These are phyloP conservation scores for Leptographium radiaticola DNA, from an alignment of 2,329 filamentous ascomycete genomes.

Conservation along the genomic window DNA sequence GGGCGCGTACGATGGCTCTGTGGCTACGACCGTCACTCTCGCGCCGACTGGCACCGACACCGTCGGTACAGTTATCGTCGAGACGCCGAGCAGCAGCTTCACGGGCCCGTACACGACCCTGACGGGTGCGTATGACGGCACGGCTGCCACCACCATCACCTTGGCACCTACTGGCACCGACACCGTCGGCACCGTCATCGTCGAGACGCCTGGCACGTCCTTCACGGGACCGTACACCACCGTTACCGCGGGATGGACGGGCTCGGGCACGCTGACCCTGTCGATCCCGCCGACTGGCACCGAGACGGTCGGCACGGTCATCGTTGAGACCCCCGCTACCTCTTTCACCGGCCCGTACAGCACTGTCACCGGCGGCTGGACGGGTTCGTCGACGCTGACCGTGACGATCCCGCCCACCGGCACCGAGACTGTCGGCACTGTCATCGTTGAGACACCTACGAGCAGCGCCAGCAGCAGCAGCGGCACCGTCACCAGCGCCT, in stretches of 20 bases:
- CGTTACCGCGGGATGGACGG: background rate
- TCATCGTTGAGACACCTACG: conserved; percentile 7
- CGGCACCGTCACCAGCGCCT: background rate
- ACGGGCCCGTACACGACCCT: conserved; percentile 2
- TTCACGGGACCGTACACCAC: conserved; percentile 1
- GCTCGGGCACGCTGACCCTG: conserved; percentile 6
- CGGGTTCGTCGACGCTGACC: background rate
- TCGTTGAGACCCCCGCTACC: conserved; percentile 3
- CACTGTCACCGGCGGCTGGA: conserved; percentile 4
- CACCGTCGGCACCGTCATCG: conserved; percentile 3
- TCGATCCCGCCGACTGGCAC: conserved; percentile 7
- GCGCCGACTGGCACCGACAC: conserved; percentile 4
- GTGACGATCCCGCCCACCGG: conserved; percentile 12
- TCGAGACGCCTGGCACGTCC: background rate
- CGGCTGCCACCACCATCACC: background rate
- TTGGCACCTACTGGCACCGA: background rate
- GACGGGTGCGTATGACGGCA: background rate
- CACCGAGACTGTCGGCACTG: conserved; percentile 37
- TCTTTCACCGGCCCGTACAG: conserved; percentile 5
- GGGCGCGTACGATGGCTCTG: conserved; percentile 7
- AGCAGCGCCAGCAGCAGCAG: background rate
- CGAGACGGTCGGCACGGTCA: conserved; percentile 7
- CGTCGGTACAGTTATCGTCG: conserved; percentile 8
- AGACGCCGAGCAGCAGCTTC: conserved; percentile 1
- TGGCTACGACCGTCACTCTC: conserved; percentile 7